These are phyloP conservation scores for Yarrowia alimentaria DNA, from an alignment of 805 yeast species.

Conservation along the genomic window DNA sequence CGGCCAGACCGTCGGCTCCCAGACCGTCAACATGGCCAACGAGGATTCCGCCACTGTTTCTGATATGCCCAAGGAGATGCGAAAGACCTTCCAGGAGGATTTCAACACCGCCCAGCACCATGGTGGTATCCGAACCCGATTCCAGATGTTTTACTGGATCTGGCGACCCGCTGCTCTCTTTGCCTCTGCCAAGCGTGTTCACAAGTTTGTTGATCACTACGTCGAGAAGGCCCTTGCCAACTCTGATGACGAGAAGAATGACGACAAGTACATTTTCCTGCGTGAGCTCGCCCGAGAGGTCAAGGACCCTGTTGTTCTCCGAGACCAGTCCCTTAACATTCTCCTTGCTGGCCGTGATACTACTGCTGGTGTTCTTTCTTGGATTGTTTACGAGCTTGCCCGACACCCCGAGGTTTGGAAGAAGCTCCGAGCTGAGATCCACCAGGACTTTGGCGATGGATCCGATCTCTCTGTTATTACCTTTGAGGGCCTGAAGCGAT, in stretches of 20 bases:
- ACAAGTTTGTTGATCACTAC: slow-evolving; percentile 43
- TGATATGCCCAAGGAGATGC: slow-evolving; percentile 30
- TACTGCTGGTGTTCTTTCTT: slow-evolving; percentile 51
- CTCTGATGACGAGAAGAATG: slow-evolving; percentile 31
- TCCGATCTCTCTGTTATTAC: slow-evolving; percentile 36
- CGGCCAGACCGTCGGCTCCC: slow-evolving; percentile 38
- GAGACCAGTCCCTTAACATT: slow-evolving; percentile 53
- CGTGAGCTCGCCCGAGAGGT: slow-evolving; percentile 51
- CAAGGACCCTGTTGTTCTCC: slow-evolving; percentile 46
- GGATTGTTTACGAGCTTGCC: slow-evolving; percentile 47
- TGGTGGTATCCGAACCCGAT: slow-evolving; percentile 30
- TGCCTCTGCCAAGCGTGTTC: slow-evolving; percentile 37
- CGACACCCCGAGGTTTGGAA: slow-evolving; percentile 40
- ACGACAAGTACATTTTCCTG: slow-evolving; percentile 48
- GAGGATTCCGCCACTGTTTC: slow-evolving; percentile 29
- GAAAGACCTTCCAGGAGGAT: slow-evolving; percentile 31
- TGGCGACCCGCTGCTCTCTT: slow-evolving; percentile 37
- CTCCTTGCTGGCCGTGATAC: slow-evolving; percentile 57
- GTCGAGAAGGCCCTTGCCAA: slow-evolving; percentile 43
- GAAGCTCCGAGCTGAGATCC: slow-evolving; percentile 43
- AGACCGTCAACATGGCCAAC: slow-evolving; percentile 29
- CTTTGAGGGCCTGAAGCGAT: slow-evolving; percentile 51
- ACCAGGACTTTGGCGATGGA: slow-evolving; percentile 42
- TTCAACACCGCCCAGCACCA: slow-evolving; percentile 33
- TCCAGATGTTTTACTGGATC: slow-evolving; percentile 33